phyloP scores from a whole-genome alignment of 192 early-diverging fungal species.

The Cetraspora pellucida region DNA sequence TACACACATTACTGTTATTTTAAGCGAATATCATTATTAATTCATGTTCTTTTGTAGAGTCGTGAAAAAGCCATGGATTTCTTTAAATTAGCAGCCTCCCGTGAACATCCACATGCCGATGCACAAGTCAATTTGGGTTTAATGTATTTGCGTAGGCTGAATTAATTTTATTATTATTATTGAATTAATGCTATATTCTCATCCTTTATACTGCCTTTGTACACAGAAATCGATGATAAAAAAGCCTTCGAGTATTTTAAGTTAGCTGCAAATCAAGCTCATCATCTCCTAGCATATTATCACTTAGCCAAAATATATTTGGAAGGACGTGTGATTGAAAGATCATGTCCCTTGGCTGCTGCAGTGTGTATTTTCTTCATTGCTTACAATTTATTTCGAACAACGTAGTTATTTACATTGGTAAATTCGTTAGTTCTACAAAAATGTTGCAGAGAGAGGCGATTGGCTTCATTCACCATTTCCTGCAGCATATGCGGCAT shows the following conservation, averaged over 20 bases:
- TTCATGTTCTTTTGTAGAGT: constrained; percentile 39
- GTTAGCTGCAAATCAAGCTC: constrained; percentile 59
- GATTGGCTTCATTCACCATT: constrained; percentile 82
- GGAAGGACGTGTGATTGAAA: constrained; percentile 50
- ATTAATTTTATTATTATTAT: not conserved
- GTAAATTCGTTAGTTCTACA: constrained; percentile 59
- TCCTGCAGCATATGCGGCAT: constrained; percentile 57
- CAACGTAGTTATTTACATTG: not conserved
- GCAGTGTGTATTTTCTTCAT: constrained; percentile 46
- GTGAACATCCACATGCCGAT: constrained; percentile 73
- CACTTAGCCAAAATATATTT: constrained; percentile 74
- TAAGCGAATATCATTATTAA: not conserved
- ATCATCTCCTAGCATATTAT: constrained; percentile 78
- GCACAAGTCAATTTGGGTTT: constrained; percentile 75
- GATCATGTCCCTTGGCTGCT: constrained; percentile 69
- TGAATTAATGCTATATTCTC: not conserved
- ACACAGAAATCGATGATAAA: constrained; percentile 32
- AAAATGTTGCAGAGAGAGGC: constrained; percentile 79
- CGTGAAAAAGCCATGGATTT: constrained; percentile 60
- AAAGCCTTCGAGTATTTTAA: constrained; percentile 58
- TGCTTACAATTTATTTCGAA: not conserved
- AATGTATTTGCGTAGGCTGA: constrained; percentile 37
- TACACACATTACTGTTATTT: constrained; percentile 5
- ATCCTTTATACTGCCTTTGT: not conserved
- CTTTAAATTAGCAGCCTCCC: constrained; percentile 70